phyloP scores from a whole-genome alignment of 1,139 yeast species.

The Pneumocystis sp. region DNA sequence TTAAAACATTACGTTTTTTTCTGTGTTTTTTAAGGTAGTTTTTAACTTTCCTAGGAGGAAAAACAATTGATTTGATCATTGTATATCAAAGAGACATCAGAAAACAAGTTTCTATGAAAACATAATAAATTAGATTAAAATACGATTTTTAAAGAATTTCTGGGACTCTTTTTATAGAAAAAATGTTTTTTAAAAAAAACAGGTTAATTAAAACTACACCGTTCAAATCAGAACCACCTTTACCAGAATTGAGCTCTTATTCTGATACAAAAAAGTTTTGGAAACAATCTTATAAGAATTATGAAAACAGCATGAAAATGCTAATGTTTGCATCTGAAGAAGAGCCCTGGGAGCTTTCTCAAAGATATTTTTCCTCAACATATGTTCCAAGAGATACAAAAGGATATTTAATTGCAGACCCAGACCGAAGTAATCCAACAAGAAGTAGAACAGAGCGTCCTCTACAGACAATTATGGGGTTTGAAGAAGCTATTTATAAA shows the following conservation, averaged over 20 bases:
- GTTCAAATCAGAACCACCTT: neutral
- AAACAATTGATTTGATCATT: neutral
- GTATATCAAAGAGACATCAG: neutral
- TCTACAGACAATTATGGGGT: constrained; percentile 78
- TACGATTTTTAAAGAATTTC: neutral
- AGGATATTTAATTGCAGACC: constrained; percentile 52
- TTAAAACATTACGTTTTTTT: neutral
- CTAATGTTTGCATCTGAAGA: neutral
- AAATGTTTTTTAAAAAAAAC: neutral
- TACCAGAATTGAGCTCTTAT: neutral
- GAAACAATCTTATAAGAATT: neutral
- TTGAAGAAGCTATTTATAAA: constrained; percentile 87
- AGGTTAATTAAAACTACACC: neutral
- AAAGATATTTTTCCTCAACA: neutral
- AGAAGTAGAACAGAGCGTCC: constrained; percentile 89
- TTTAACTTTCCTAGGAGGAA: neutral
- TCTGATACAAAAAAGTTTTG: neutral
- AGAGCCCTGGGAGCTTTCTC: neutral
- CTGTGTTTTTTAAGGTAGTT: neutral
- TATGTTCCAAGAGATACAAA: constrained; percentile 43
- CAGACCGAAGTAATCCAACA: constrained; percentile 85
- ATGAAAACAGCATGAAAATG: neutral
- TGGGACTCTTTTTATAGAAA: neutral
- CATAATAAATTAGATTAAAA: neutral
- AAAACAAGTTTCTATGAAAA: neutral